Base-by-base conservation (phyloP, 768 basidiomycete genomes). In the Phaeolepiota aurea region DNA sequence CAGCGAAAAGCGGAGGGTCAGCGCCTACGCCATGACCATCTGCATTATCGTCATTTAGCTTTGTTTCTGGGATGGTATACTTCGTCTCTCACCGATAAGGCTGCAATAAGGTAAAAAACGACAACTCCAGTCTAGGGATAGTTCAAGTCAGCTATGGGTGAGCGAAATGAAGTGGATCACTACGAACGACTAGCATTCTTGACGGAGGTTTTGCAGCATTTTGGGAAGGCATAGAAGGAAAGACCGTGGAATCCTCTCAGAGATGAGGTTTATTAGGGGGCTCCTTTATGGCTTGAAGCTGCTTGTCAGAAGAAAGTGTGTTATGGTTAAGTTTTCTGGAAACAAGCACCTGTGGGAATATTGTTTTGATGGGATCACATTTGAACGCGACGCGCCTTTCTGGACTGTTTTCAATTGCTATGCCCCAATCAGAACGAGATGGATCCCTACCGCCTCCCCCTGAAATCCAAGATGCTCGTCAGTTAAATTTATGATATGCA, bases 1-100 rank as follows among this genome's bases (percentile, higher is more conserved):
- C 14, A 13, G 28, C 13, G 22, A 14, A 37, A 18, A 22, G 20
- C 35, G 25, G 37, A 13, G 37, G 20, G 15, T 15, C 14, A 32
- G 20, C 16, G 45, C 61, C 44, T 71, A 90, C 83, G 87, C 90
- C 75, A 92, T 82, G 49, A 92, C 83, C 89, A 92, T 90, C 87
- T 90, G 54, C 0, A 32, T 39, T 21, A 43, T 12, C 4, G 10
- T 34, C 16, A 40, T 37, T 40, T 15, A 37, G 34, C 28, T 32
- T 18, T 42, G 20, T 19, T 7, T 10, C 7, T 15, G 23, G 33
- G 4, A 38, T 4, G 14, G 32, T 20, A 13, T 19, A 14, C 37
- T 14, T 31, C 28, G 28, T 31, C 30, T 79, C 88, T 51, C 62
- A 91, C 89, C 54, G 85, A 73, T 43, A 92, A 62, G 16, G 89